These are phyloP conservation scores for Lyophyllum decastes DNA, from an alignment of 768 basidiomycete species.

Conservation along the genomic window DNA sequence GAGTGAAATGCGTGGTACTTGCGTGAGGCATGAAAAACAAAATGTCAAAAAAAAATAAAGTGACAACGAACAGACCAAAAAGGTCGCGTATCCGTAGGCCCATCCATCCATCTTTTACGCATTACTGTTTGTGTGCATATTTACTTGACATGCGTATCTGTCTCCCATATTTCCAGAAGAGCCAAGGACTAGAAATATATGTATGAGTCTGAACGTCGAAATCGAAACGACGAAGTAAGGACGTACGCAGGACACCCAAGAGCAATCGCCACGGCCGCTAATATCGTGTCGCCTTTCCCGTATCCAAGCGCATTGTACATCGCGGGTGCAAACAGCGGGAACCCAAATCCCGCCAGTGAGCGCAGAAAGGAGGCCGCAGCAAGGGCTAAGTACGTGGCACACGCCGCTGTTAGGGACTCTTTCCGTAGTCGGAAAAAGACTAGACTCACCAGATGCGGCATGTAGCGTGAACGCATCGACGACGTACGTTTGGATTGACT, in stretches of 20 bases:
- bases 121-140: conserved; percentile 27
- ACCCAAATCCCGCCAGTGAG: conserved; percentile 69
- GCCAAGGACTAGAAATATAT: conserved; percentile 28
- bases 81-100: too few relatives aligned
- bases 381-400: too few relatives aligned
- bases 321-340: conserved; percentile 75
- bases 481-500: conserved; percentile 66
- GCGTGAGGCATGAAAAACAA: too few relatives aligned
- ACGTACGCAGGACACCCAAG: conserved; percentile 64
- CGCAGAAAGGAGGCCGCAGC: conserved; percentile 66
- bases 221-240: too few relatives aligned
- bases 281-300: conserved; percentile 67
- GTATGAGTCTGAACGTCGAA: too few relatives aligned
- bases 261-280: conserved; percentile 57
- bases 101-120: background rate
- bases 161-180: conserved; percentile 36
- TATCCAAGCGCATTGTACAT: conserved; percentile 70
- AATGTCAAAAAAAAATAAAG: too few relatives aligned
- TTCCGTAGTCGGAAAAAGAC: too few relatives aligned
- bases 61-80: too few relatives aligned
- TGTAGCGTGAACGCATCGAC: conserved; percentile 68
- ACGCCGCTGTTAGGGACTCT: too few relatives aligned
- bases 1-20: too few relatives aligned
- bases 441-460: conserved; percentile 58
- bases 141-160: conserved; percentile 52